Evolutionary conservation across 208 protist genomes (phyloP), one percentile per base, ranked within the genome.

Genomic region (Wallacemonas sp.): DNA sequence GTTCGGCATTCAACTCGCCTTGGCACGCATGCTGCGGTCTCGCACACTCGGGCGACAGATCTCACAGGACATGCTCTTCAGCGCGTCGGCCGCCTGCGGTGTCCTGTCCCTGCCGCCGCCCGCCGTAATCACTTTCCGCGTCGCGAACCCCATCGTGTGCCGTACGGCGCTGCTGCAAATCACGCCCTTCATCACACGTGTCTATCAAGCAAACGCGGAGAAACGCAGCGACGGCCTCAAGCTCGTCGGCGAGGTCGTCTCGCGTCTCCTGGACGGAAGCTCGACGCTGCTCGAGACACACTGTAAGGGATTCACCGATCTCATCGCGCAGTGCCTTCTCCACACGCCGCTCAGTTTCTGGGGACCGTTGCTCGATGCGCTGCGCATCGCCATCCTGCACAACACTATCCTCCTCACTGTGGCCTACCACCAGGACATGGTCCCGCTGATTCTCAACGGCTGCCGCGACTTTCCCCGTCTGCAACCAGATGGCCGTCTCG

Each of bases 301-400:
- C 39, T 63, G 78, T 1, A 63, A 34, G 11, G 77, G 70, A 17
- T 92, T 82, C 38, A 73, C 87, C 4, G 81, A 92, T 12, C 66
- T 81, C 12, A 48, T 90, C 5, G 66, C 58, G 3, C 55, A 72
- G 55, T 67, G 66, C 16, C 69, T 96, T 0, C 34, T 81, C 44
- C 43, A 76, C 54, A 88, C 64, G 19, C 78, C 77, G 12, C 29
- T 68, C 33, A 52, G 61, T 33, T 46, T 86, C 19, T 93, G 91
- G 86, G 87, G 84, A 5, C 84, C 87, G 0, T 47, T 92, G 9
- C 80, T 96, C 29, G 87, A 94, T 63, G 68, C 63, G 16, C 68
- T 93, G 27, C 87, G 91, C 41, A 62, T 92, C 2, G 86, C 78
- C 0, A 33, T 94, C 1, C 73, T 96, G 12, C 79, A 96, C 70